These are phyloP conservation scores for Escallonia rubra DNA, from an alignment of 129 eudicot genomes.

Conservation along the genomic window DNA sequence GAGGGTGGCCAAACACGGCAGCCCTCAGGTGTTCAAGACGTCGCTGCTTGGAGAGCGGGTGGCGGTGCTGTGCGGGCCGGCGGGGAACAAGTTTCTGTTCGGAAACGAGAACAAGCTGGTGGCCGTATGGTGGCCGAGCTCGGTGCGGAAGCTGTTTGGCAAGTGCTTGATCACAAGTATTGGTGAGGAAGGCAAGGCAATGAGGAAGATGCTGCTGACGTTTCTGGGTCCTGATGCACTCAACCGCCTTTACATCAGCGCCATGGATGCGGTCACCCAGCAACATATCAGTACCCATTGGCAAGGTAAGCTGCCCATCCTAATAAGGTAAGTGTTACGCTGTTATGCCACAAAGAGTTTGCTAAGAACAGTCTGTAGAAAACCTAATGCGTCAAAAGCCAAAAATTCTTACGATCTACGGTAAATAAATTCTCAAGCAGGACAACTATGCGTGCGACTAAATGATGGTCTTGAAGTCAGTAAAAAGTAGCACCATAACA, in stretches of 20 bases:
- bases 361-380: too few species aligned
- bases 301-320: conserved; percentile 33
- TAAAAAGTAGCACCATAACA: too few species aligned
- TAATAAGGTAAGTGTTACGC: too few species aligned
- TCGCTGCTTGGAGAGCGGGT: conserved; percentile 36
- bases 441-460: too few species aligned
- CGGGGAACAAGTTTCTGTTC: conserved; percentile 55
- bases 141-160: conserved; percentile 46
- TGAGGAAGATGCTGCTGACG: conserved; percentile 46
- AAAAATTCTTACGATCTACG: too few species aligned
- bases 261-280: conserved; percentile 41
- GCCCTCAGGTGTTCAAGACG: conserved; percentile 40
- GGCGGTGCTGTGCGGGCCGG: conserved; percentile 46
- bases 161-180: conserved; percentile 22
- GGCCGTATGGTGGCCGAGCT: conserved; percentile 48
- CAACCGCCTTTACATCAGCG: conserved; percentile 33
- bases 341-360: too few species aligned
- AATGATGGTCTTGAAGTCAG: too few species aligned
- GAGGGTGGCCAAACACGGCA: conserved; percentile 21
- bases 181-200: conserved; percentile 43
- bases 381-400: too few species aligned
- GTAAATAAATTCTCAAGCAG: too few species aligned
- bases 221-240: conserved; percentile 48
- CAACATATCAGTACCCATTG: conserved; percentile 42
- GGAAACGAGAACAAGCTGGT: conserved; percentile 57